These are phyloP conservation scores for Fraxinus ornus DNA, from an alignment of 305 asterid genomes.

Conservation along the genomic window DNA sequence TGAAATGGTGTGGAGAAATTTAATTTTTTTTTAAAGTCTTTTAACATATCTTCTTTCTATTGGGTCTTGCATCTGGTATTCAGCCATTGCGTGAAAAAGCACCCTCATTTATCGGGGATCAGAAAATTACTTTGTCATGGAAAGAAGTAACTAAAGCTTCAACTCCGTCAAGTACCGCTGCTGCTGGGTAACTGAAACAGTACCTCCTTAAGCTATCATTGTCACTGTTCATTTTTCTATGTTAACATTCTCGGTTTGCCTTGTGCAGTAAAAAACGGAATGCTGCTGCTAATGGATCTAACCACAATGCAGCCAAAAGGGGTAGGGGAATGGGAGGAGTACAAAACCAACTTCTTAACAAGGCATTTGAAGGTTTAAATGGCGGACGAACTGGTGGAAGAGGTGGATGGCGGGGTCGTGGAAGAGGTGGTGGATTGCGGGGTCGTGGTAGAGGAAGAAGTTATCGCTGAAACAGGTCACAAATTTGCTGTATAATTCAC, in stretches of 20 bases:
- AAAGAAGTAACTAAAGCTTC: slow-evolving; percentile 63
- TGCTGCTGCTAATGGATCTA: slow-evolving; percentile 47
- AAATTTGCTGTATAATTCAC: slow-evolving; percentile 31
- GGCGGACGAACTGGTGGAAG: slow-evolving; percentile 35
- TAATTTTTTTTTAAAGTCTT: background rate
- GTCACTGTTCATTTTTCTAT: background rate
- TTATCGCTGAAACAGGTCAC: slow-evolving; percentile 28
- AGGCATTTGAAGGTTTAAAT: slow-evolving; percentile 70
- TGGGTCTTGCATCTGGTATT: slow-evolving; percentile 7
- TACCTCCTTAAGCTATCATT: background rate
- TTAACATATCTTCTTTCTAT: background rate
- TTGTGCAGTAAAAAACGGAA: slow-evolving; percentile 64
- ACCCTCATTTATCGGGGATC: slow-evolving; percentile 82
- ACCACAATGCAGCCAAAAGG: slow-evolving; percentile 49
- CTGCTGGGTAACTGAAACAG: slow-evolving; percentile 49
- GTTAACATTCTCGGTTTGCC: background rate
- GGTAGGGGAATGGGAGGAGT: slow-evolving; percentile 65
- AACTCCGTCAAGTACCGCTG: slow-evolving; percentile 33
- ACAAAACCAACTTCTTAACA: slow-evolving; percentile 70
- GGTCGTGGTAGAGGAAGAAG: slow-evolving; percentile 61
- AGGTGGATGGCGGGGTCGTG: slow-evolving; percentile 45
- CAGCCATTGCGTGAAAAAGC: slow-evolving; percentile 89
- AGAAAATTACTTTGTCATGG: slow-evolving; percentile 82
- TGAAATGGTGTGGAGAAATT: background rate
- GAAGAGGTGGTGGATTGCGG: slow-evolving; percentile 68